phyloP scores from a whole-genome alignment of 2,329 filamentous ascomycete species.

The Didymella keratinophila region DNA sequence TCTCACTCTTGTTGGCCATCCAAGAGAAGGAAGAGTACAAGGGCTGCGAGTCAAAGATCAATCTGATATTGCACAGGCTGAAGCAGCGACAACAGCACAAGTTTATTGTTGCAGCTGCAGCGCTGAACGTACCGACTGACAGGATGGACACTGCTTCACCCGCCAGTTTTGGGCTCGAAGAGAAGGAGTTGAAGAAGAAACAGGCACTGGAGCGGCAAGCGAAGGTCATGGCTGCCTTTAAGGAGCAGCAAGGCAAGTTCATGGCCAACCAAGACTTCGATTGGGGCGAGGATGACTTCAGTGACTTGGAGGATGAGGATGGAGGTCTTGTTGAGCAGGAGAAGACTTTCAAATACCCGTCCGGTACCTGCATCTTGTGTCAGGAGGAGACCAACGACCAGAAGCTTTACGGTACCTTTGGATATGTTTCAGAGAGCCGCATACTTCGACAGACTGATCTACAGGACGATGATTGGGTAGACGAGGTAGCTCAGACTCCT shows the following conservation, averaged over 20 bases:
- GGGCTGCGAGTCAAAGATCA: slow-evolving; percentile 83
- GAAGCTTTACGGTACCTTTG: slow-evolving; percentile 90
- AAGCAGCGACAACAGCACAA: slow-evolving; percentile 79
- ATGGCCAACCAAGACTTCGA: slow-evolving; percentile 87
- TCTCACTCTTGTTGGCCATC: slow-evolving; percentile 62
- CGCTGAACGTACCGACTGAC: slow-evolving; percentile 71
- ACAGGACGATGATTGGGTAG: slow-evolving; percentile 80
- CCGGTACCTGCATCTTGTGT: slow-evolving; percentile 92
- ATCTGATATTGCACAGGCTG: slow-evolving; percentile 82
- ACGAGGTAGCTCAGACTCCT: slow-evolving; percentile 81
- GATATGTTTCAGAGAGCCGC: slow-evolving; percentile 83
- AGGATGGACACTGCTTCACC: slow-evolving; percentile 83
- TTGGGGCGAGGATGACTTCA: slow-evolving; percentile 85
- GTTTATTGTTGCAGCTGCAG: slow-evolving; percentile 72
- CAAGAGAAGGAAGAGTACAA: slow-evolving; percentile 77
- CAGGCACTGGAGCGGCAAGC: slow-evolving; percentile 89
- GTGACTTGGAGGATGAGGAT: slow-evolving; percentile 73
- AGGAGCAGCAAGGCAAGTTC: slow-evolving; percentile 96
- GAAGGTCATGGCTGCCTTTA: slow-evolving; percentile 96
- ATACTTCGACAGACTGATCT: slow-evolving; percentile 88
- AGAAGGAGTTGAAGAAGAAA: slow-evolving; percentile 86
- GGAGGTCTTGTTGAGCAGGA: slow-evolving; percentile 67
- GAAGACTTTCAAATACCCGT: slow-evolving; percentile 88
- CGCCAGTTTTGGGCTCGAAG: slow-evolving; percentile 67
- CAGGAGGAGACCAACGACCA: slow-evolving; percentile 95